Conservation (phyloP, 352 stramenopile genomes). For the Hyaloperonospora brassicae region DNA sequence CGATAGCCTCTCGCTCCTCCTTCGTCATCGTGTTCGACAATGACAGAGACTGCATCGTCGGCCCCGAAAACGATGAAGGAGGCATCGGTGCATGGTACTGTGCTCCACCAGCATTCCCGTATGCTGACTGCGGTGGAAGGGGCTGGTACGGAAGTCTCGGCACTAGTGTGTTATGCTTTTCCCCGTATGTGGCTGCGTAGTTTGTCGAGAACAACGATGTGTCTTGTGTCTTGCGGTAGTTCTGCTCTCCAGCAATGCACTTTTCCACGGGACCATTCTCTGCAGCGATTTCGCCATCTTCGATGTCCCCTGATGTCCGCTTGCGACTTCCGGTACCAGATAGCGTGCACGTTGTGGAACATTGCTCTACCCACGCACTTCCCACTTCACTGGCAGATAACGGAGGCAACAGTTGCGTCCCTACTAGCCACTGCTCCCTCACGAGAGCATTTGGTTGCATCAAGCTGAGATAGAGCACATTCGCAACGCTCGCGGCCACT, state of each 20-base stretch:
- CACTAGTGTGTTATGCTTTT: conserved; percentile 12
- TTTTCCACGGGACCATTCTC: conserved; percentile 21
- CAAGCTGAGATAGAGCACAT: conserved; percentile 65
- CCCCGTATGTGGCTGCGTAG: conserved; percentile 5
- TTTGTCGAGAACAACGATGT: conserved; percentile 10
- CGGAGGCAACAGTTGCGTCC: conserved; percentile 49
- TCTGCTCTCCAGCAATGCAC: conserved; percentile 7
- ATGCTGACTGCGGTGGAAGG: neutral
- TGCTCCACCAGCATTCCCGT: no score
- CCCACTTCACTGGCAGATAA: conserved; percentile 26
- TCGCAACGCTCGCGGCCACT: conserved; percentile 47
- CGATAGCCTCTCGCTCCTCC: conserved; percentile 65
- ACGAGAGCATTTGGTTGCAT: conserved; percentile 31
- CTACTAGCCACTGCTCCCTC: conserved; percentile 51
- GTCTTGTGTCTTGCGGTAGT: conserved; percentile 6
- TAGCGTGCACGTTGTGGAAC: neutral
- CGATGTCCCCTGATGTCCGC: conserved; percentile 21
- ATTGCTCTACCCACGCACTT: conserved; percentile 27
- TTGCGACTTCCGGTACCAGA: conserved; percentile 8
- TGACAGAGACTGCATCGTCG: conserved; percentile 14
- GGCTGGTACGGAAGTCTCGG: conserved; percentile 14
- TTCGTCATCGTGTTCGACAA: conserved; percentile 60
- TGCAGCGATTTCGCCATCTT: conserved; percentile 49
- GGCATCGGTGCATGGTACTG: no score
- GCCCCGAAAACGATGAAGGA: neutral